Evolutionary conservation across 2,329 filamentous ascomycete species (phyloP).

Genomic region (Cercospora zeae-maydis): DNA sequence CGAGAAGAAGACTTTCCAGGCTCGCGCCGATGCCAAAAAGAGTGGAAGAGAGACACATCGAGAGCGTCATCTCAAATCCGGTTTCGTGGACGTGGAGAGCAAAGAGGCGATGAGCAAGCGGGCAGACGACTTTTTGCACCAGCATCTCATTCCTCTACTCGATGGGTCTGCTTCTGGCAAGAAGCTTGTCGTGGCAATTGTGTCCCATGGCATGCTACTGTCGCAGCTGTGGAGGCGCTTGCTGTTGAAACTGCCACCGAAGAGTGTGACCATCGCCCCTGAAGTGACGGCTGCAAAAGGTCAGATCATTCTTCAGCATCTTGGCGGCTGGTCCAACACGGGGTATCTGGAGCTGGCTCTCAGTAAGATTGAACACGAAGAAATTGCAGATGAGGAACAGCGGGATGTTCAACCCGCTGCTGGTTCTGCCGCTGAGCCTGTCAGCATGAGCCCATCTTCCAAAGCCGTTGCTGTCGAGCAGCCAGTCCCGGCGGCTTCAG

Average conservation of each 20-base stretch:
- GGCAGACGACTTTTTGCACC: conserved; percentile 62
- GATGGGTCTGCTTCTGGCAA: conserved; percentile 27
- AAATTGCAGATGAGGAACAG: not conserved
- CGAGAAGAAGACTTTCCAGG: conserved; percentile 59
- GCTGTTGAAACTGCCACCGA: conserved; percentile 51
- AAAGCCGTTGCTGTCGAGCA: not conserved
- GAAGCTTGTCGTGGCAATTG: conserved; percentile 55
- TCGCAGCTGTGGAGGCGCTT: conserved; percentile 64
- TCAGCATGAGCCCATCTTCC: conserved; percentile 20
- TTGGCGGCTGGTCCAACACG: conserved; percentile 64
- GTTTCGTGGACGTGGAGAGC: conserved; percentile 62
- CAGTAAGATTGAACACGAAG: not conserved
- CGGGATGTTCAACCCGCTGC: not conserved
- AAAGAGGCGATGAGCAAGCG: conserved; percentile 63
- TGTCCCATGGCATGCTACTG: conserved; percentile 81
- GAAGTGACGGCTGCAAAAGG: conserved; percentile 41
- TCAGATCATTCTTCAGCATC: conserved; percentile 47
- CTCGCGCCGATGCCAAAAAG: conserved; percentile 38
- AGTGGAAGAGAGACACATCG: conserved; percentile 40
- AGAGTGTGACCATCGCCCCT: conserved; percentile 45
- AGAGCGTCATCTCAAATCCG: conserved; percentile 42
- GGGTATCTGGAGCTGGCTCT: conserved; percentile 52
- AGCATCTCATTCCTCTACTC: conserved; percentile 59
- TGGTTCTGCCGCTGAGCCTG: not conserved
- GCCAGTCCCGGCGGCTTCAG: not conserved